Conservation (phyloP, 805 yeast genomes). For the Metschnikowia amazonensis region DNA sequence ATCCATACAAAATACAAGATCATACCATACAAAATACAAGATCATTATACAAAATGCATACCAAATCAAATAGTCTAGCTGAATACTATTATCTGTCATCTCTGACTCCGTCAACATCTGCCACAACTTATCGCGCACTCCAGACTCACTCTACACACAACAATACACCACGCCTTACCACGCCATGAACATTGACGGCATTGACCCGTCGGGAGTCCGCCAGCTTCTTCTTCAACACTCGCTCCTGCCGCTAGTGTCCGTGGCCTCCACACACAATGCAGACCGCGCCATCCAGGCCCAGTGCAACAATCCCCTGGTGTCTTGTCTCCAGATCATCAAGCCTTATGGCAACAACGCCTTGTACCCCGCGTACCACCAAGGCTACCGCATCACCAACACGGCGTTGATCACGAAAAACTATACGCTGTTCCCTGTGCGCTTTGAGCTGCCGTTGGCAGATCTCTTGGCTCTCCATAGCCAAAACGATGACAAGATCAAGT, state of each 20-base stretch:
- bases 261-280: slow-evolving; percentile 45
- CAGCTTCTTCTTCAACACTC: slow-evolving; percentile 44
- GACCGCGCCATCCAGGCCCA: slow-evolving; percentile 41
- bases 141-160: too few species aligned
- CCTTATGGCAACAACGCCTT: slow-evolving; percentile 55
- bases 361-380: slow-evolving; percentile 37
- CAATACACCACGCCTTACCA: too few species aligned
- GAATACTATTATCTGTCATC: too few species aligned
- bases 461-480: slow-evolving; percentile 30
- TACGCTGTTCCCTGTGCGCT: slow-evolving; percentile 56
- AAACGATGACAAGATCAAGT: slow-evolving; percentile 18
- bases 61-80: too few species aligned
- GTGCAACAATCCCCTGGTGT: slow-evolving; percentile 33
- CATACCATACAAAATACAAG: too few species aligned
- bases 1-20: too few species aligned
- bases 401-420: slow-evolving; percentile 47
- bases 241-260: slow-evolving; percentile 50
- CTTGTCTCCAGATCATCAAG: slow-evolving; percentile 45
- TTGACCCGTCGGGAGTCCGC: slow-evolving; percentile 37
- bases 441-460: slow-evolving; percentile 41
- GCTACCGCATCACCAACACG: slow-evolving; percentile 48
- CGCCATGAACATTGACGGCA: slow-evolving; percentile 21
- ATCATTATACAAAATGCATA: too few species aligned
- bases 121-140: too few species aligned
- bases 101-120: too few species aligned